Evolutionary conservation across 495 filamentous ascomycete genomes (phyloP).

Genomic region (Aspergillus bridgeri): DNA sequence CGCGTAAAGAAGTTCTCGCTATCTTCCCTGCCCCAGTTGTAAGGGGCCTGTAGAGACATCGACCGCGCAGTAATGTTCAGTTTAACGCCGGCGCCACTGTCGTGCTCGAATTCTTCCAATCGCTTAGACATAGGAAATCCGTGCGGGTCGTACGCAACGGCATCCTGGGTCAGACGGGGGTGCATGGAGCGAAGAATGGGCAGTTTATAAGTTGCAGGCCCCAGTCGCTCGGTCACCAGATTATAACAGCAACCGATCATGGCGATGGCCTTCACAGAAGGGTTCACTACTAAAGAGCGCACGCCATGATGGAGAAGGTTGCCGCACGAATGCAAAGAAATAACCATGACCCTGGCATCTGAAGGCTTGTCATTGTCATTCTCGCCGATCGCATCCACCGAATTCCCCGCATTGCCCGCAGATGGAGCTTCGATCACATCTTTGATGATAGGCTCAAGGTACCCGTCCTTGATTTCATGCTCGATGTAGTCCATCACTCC

Average conservation of each 20-base stretch:
- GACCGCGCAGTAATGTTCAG: slow-evolving; percentile 95
- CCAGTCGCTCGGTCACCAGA: slow-evolving; percentile 82
- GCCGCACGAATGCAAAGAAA: slow-evolving; percentile 95
- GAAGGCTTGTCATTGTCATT: slow-evolving; percentile 12
- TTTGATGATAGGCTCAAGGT: slow-evolving; percentile 69
- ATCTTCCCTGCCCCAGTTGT: slow-evolving; percentile 80
- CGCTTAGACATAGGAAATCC: slow-evolving; percentile 89
- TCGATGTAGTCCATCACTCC: slow-evolving; percentile 52
- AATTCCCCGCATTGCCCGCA: slow-evolving; percentile 1
- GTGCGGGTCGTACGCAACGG: slow-evolving; percentile 69
- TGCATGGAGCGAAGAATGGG: slow-evolving; percentile 60
- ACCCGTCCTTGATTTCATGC: slow-evolving; percentile 60
- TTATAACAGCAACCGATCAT: slow-evolving; percentile 99
- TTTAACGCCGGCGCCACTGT: slow-evolving; percentile 57
- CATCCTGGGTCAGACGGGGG: slow-evolving; percentile 53
- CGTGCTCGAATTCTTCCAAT: slow-evolving; percentile 56
- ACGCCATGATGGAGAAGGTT: slow-evolving; percentile 95
- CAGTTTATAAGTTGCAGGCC: slow-evolving; percentile 79
- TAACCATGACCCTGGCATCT: slow-evolving; percentile 65
- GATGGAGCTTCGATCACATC: slow-evolving; percentile 53
- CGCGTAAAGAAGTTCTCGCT: slow-evolving; percentile 87
- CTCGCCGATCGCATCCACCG: slow-evolving; percentile 12
- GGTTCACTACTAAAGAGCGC: slow-evolving; percentile 77
- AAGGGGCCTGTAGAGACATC: slow-evolving; percentile 93
- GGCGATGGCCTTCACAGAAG: slow-evolving; percentile 79